Conservation (phyloP, 31 red algal genomes). For the Porphyra umbilicalis region DNA sequence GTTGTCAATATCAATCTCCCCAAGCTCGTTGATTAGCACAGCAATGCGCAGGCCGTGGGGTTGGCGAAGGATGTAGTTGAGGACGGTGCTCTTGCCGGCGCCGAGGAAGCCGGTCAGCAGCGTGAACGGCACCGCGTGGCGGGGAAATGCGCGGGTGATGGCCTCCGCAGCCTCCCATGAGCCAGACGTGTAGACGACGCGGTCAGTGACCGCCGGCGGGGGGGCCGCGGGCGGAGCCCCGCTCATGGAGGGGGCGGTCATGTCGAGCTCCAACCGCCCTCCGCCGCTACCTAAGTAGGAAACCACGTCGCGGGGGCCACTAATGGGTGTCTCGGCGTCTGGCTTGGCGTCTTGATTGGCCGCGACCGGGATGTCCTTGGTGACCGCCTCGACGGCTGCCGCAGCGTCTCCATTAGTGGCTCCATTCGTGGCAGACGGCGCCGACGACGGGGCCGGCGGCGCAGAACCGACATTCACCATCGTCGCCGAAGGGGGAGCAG, state of each 20-base stretch:
- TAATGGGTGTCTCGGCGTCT: no score
- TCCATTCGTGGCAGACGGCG: no score
- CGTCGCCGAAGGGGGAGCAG: neutral
- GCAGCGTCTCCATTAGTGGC: no score
- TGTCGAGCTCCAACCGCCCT: neutral
- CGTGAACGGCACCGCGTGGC: constrained; percentile 55
- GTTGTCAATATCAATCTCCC: constrained; percentile 91
- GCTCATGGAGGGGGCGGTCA: neutral
- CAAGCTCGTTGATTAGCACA: constrained; percentile 90
- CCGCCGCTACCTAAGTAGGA: neutral
- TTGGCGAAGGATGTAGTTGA: constrained; percentile 72
- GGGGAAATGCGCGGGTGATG: constrained; percentile 37
- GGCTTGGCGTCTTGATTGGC: no score
- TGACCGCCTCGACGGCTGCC: no score
- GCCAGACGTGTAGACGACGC: neutral
- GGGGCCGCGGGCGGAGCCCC: neutral
- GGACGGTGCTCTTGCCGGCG: constrained; percentile 83
- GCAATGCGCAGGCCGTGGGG: constrained; percentile 75
- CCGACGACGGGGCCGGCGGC: no score
- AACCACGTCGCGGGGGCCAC: no score
- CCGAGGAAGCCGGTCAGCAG: constrained; percentile 85
- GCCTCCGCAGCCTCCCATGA: constrained; percentile 71
- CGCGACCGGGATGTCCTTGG: no score
- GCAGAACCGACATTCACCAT: neutral
- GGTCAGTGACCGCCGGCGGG: neutral